These are phyloP conservation scores for Paraphaeosphaeria minitans DNA, from an alignment of 2,329 filamentous ascomycete genomes.

Conservation along the genomic window DNA sequence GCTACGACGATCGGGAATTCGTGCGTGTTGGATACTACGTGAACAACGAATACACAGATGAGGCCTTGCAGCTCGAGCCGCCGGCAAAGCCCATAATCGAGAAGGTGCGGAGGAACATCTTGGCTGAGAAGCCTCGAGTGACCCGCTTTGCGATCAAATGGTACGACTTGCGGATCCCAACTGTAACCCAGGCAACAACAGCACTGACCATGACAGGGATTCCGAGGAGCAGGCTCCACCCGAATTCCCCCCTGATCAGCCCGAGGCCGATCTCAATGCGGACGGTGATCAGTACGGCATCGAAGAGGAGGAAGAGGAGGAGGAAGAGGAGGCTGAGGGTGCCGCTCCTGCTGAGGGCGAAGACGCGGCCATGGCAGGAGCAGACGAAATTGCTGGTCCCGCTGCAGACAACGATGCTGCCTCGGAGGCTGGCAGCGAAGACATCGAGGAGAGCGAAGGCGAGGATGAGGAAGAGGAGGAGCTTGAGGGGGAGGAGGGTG, in stretches of 20 bases:
- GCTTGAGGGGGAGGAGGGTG: conserved; percentile 60
- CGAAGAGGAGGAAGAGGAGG: conserved; percentile 77
- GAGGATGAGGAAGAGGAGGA: conserved; percentile 74
- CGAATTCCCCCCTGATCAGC: conserved; percentile 96
- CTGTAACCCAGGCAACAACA: conserved; percentile 12
- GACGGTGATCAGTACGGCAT: conserved; percentile 86
- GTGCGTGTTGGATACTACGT: conserved; percentile 99
- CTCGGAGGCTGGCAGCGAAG: conserved; percentile 77
- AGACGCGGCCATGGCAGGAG: conserved; percentile 77
- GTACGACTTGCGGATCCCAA: conserved; percentile 58
- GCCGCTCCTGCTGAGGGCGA: conserved; percentile 57
- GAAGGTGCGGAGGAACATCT: conserved; percentile 86
- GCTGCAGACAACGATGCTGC: conserved; percentile 67
- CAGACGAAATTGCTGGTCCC: conserved; percentile 59
- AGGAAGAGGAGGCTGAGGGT: conserved; percentile 66
- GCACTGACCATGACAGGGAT: conserved; percentile 68
- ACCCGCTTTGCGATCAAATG: conserved; percentile 99
- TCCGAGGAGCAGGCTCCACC: conserved; percentile 95
- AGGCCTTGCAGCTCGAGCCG: conserved; percentile 86
- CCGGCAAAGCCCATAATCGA: conserved; percentile 92
- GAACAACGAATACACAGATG: conserved; percentile 97
- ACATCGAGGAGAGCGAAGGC: conserved; percentile 75
- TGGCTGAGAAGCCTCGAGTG: conserved; percentile 96
- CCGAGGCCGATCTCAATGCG: conserved; percentile 87
- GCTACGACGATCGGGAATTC: conserved; percentile 95